Conservation (phyloP, 306 rosid genomes). For the Cucumis melo region DNA sequence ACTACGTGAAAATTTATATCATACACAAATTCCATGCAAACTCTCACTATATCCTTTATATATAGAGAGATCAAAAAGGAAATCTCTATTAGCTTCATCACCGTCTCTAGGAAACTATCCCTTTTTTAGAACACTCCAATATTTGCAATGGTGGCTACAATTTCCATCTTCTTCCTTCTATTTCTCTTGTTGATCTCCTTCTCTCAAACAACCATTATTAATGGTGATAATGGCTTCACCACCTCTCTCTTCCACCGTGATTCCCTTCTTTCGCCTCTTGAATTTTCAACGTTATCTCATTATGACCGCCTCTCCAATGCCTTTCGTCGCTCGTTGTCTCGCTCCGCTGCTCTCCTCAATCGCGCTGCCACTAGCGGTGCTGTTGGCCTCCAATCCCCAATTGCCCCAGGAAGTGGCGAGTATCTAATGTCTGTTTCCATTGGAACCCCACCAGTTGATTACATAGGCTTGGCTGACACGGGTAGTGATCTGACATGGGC, state of each 20-base stretch:
- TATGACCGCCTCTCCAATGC: slow-evolving; percentile 23
- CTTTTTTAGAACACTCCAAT: background rate
- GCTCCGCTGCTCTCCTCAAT: background rate
- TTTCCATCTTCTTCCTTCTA: background rate
- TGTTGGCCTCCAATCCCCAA: background rate
- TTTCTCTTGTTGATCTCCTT: background rate
- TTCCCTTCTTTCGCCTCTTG: slow-evolving; percentile 14
- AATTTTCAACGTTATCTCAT: slow-evolving; percentile 17
- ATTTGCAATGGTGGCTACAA: background rate
- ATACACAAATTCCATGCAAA: background rate
- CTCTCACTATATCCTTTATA: background rate
- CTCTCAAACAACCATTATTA: background rate
- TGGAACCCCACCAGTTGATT: slow-evolving; percentile 34
- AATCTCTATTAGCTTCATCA: too few relatives aligned
- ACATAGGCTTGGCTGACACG: slow-evolving; percentile 36
- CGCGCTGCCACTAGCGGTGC: background rate
- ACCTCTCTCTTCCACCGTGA: slow-evolving; percentile 35
- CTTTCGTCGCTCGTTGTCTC: slow-evolving; percentile 29
- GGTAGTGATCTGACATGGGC: slow-evolving; percentile 64
- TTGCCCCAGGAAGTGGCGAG: slow-evolving; percentile 22
- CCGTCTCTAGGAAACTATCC: too few relatives aligned
- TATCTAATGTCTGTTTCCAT: slow-evolving; percentile 35
- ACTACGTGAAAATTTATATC: background rate
- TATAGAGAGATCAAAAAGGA: background rate
- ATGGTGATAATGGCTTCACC: background rate